A percentile compares a stretch with the other conserved stretches of the same genome.
phyloP scores from a whole-genome alignment of 2,329 filamentous ascomycete genomes.

The Fusarium mundagurra region DNA sequence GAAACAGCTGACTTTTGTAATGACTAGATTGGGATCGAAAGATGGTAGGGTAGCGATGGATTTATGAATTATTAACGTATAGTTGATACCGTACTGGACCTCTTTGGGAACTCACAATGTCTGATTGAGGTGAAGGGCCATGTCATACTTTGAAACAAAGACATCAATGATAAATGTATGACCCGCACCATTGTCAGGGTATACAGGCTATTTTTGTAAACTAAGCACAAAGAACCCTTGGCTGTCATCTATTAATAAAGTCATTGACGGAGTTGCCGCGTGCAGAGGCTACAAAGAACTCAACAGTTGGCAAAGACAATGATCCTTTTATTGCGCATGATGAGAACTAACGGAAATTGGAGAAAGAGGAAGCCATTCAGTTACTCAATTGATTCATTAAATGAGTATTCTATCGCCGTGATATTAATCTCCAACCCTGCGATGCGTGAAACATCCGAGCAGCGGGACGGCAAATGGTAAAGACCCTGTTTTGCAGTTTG shows the following conservation, averaged over 20 bases:
- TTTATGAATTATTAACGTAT: neutral
- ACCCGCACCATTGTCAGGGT: neutral
- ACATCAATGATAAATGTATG: fast-evolving
- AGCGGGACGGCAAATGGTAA: no score
- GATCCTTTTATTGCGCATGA: fast-evolving
- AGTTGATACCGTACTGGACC: fast-evolving
- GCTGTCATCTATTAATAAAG: neutral
- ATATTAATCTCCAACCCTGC: neutral
- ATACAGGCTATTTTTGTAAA: neutral
- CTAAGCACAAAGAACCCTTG: neutral
- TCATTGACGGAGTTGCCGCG: neutral
- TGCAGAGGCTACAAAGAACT: neutral
- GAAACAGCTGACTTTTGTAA: neutral
- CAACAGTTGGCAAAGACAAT: neutral
- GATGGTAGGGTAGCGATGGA: fast-evolving
- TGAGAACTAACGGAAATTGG: fast-evolving
- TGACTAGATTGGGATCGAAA: neutral
- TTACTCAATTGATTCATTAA: neutral
- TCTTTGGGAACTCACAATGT: neutral
- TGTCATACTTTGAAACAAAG: fast-evolving
- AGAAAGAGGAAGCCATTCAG: fast-evolving
- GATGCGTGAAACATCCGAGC: neutral
- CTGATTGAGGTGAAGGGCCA: neutral
- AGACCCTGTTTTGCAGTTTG: fast-evolving
- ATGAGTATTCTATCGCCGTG: neutral